phyloP scores from a whole-genome alignment of 1,284 basidiomycete genomes.

The Ceratobasidium sp. region DNA sequence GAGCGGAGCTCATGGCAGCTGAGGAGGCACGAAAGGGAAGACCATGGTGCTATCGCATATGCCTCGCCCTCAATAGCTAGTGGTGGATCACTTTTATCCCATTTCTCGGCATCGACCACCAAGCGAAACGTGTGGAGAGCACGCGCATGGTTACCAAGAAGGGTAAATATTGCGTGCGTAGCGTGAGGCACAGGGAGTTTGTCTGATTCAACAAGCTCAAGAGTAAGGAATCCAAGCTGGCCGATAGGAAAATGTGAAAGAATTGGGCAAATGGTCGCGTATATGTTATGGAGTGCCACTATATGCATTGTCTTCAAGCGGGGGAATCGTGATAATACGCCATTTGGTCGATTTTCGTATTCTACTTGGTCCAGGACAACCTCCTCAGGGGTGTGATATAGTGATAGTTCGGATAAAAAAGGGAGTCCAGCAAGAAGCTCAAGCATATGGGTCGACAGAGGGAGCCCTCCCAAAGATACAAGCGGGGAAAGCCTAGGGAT shows the following conservation, averaged over 20 bases:
- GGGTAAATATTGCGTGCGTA: conserved; percentile 4
- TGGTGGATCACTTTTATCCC: conserved; percentile 20
- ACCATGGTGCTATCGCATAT: conserved; percentile 29
- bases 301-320: neutral
- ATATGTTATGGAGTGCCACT: conserved; percentile 5
- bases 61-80: conserved; percentile 5
- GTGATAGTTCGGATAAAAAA: neutral
- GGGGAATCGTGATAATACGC: neutral
- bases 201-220: conserved; percentile 14
- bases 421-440: conserved; percentile 12
- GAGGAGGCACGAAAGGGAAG: conserved; percentile 10
- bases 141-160: conserved; percentile 3
- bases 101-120: conserved; percentile 22
- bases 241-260: conserved; percentile 32
- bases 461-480: neutral
- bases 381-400: conserved; percentile 25
- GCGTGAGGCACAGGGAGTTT: neutral
- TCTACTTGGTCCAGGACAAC: neutral
- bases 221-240: neutral
- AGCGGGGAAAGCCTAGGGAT: conserved; percentile 12
- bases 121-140: conserved; percentile 7
- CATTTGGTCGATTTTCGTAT: neutral
- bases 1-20: conserved; percentile 22
- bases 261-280: neutral
- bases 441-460: conserved; percentile 8